These are phyloP conservation scores for Emergomyces africanus DNA, from an alignment of 2,329 filamentous ascomycete species.

Conservation along the genomic window DNA sequence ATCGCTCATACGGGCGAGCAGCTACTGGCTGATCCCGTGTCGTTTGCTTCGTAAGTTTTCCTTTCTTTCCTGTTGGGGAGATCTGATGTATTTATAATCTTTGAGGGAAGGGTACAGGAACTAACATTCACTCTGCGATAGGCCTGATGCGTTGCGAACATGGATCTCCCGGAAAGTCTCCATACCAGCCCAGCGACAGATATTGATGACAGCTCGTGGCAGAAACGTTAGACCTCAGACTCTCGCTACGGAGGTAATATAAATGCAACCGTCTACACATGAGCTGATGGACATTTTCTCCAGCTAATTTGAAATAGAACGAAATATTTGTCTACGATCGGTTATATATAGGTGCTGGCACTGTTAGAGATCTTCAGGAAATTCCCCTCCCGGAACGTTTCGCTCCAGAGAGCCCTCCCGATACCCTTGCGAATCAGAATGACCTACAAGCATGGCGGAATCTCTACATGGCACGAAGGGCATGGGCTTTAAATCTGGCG, in stretches of 20 bases:
- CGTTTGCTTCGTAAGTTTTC: conserved; percentile 55
- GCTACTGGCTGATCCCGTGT: conserved; percentile 62
- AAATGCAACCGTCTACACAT: not conserved
- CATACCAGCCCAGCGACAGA: conserved; percentile 66
- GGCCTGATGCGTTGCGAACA: conserved; percentile 70
- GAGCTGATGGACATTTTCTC: not conserved
- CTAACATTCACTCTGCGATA: conserved; percentile 23
- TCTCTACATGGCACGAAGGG: conserved; percentile 65
- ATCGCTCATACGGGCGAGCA: conserved; percentile 87
- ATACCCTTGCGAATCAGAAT: conserved; percentile 66
- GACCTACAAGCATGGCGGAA: conserved; percentile 79
- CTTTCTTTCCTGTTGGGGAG: too few relatives aligned
- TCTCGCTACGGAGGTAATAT: conserved; percentile 64
- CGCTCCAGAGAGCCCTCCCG: conserved; percentile 54
- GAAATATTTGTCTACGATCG: conserved; percentile 92
- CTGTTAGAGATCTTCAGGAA: conserved; percentile 37
- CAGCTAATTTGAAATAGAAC: conserved; percentile 40
- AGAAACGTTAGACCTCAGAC: conserved; percentile 72
- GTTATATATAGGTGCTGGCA: conserved; percentile 44
- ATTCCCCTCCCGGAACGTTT: conserved; percentile 45
- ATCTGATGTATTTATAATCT: conserved; percentile 13
- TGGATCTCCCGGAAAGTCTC: conserved; percentile 65
- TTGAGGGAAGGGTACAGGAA: conserved; percentile 10
- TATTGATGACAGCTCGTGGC: conserved; percentile 73
- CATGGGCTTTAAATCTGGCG: conserved; percentile 63